phyloP scores from a whole-genome alignment of 805 yeast species.

The Starmerella etchellsii region DNA sequence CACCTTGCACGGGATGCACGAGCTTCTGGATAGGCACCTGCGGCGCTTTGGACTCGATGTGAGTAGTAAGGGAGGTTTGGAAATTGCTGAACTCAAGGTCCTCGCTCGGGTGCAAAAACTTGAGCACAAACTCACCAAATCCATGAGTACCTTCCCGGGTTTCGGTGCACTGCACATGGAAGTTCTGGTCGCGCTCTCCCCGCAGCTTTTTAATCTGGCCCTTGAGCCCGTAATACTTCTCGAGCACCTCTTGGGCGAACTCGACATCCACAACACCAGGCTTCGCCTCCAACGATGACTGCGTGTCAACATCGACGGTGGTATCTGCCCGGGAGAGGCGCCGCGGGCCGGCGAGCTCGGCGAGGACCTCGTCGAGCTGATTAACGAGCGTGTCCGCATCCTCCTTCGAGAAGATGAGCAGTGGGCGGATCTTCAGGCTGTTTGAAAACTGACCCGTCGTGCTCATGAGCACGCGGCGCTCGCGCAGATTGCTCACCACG shows the following conservation, averaged over 20 bases:
- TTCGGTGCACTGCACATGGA: neutral
- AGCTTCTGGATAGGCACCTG: slow-evolving; percentile 8
- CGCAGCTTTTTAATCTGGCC: slow-evolving; percentile 2
- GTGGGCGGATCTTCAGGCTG: slow-evolving; percentile 12
- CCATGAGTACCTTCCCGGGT: too few relatives aligned
- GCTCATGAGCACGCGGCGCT: slow-evolving; percentile 9
- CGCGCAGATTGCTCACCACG: slow-evolving; percentile 10
- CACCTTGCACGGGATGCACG: neutral
- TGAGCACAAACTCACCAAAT: neutral
- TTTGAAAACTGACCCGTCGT: slow-evolving; percentile 11
- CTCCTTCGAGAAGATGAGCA: slow-evolving; percentile 7
- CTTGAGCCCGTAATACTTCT: neutral
- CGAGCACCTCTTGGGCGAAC: slow-evolving; percentile 1
- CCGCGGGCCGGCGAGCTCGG: neutral
- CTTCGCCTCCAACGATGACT: neutral
- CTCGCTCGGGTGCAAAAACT: slow-evolving; percentile 14
- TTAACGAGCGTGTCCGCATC: slow-evolving; percentile 5
- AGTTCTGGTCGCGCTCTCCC: slow-evolving; percentile 13
- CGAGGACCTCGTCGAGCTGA: neutral
- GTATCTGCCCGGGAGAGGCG: neutral
- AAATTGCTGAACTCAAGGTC: slow-evolving; percentile 8
- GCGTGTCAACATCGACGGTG: neutral
- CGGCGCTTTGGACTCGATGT: slow-evolving; percentile 6
- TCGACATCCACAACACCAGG: neutral
- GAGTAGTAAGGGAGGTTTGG: slow-evolving; percentile 5